These are phyloP conservation scores for Fusarium keratoplasticum DNA, from an alignment of 2,329 filamentous ascomycete genomes.

Conservation along the genomic window DNA sequence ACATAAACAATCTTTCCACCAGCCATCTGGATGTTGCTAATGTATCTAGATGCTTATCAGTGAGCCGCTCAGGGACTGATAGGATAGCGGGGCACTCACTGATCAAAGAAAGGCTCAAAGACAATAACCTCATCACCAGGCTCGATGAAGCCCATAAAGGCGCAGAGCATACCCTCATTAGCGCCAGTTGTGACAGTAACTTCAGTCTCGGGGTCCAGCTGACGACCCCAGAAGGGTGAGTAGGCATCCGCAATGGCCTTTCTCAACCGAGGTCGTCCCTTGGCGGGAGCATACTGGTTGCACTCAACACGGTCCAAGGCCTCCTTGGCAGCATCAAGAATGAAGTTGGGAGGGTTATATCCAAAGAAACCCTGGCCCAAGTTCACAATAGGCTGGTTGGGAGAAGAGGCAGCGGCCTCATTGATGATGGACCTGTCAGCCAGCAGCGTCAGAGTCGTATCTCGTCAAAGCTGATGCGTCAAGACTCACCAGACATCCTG, in stretches of 20 bases:
- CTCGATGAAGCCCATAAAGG: constrained; percentile 98
- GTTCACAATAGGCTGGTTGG: constrained; percentile 73
- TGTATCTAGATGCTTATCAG: constrained; percentile 61
- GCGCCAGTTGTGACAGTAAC: constrained; percentile 94
- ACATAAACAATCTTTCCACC: constrained; percentile 96
- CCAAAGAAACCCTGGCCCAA: constrained; percentile 81
- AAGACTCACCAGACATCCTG: constrained; percentile 64
- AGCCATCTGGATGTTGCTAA: constrained; percentile 98
- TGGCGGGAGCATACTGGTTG: constrained; percentile 98
- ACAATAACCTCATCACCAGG: constrained; percentile 95
- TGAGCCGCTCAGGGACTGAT: background rate
- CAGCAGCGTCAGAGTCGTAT: constrained; percentile 8
- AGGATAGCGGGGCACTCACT: constrained; percentile 60
- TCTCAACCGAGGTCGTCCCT: constrained; percentile 89
- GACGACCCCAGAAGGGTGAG: constrained; percentile 85
- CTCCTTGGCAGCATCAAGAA: constrained; percentile 89
- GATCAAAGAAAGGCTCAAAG: constrained; percentile 99
- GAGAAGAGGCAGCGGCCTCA: constrained; percentile 72
- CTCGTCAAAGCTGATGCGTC: background rate
- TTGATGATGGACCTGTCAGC: constrained; percentile 72
- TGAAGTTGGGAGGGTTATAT: constrained; percentile 93
- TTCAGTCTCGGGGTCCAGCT: constrained; percentile 88
- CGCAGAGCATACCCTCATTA: constrained; percentile 94
- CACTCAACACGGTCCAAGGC: constrained; percentile 93
- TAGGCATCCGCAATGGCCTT: constrained; percentile 95